phyloP scores from a whole-genome alignment of 805 yeast genomes.

The Jamesozyma piceae region DNA sequence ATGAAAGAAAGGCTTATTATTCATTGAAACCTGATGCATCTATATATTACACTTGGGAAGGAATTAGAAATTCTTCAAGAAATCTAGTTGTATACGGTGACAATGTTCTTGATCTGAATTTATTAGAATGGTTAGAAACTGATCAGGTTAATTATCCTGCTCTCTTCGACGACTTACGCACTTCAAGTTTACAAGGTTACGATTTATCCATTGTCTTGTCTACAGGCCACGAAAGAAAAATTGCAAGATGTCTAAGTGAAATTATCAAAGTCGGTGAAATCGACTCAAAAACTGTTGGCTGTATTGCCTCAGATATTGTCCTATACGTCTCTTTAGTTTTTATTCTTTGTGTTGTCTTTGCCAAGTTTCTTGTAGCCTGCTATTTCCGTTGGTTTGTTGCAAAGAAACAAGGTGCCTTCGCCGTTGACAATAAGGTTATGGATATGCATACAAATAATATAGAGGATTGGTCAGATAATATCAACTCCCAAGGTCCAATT shows the following conservation, averaged over 20 bases:
- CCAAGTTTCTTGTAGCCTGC: constrained; percentile 77
- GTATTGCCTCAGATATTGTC: constrained; percentile 83
- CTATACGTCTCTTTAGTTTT: constrained; percentile 73
- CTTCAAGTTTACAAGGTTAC: constrained; percentile 53
- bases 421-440: constrained; percentile 50
- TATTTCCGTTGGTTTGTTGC: constrained; percentile 82
- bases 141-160: constrained; percentile 66
- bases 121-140: constrained; percentile 64
- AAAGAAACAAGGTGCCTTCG: constrained; percentile 69
- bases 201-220: constrained; percentile 71
- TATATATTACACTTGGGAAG: constrained; percentile 86
- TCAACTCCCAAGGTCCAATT: constrained; percentile 42
- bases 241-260: constrained; percentile 77
- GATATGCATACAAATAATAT: constrained; percentile 54
- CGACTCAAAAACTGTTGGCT: constrained; percentile 85
- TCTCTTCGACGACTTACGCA: constrained; percentile 52
- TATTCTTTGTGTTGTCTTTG: constrained; percentile 68
- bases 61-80: constrained; percentile 56
- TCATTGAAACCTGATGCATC: constrained; percentile 53
- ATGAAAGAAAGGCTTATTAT: constrained; percentile 64
- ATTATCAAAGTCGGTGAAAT: constrained; percentile 81
- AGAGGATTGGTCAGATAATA: constrained; percentile 80
- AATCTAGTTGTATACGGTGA: constrained; percentile 86
- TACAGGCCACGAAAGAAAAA: constrained; percentile 54
- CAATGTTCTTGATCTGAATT: constrained; percentile 69